Base-by-base conservation (phyloP, 2,329 filamentous ascomycete genomes). In the Chrysosporium queenslandicum region DNA sequence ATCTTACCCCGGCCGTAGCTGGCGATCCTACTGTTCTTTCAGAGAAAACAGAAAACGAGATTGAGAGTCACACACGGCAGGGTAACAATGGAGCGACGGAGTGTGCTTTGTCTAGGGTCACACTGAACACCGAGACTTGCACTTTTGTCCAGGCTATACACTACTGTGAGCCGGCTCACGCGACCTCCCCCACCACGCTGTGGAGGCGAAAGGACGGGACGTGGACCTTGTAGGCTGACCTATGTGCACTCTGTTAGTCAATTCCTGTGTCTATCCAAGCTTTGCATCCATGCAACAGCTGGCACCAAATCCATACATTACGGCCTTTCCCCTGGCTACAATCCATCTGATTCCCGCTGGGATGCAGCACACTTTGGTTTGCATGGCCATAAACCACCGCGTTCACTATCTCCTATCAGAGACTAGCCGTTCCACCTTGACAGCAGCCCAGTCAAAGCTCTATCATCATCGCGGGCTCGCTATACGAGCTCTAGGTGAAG, bases 221-320 rank as follows among this genome's bases (percentile, higher is more conserved):
- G 4, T 14, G 21, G 23, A 29, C 25, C 23, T n/a, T 8, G 9
- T n/a, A 30, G n/a, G 8, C 42, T 45, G 9, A 45, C 42, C 32
- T 16, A 1, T n/a, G 20, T 29, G 42, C 25, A 32, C n/a, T 16
- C 23, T 29, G 18, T 48, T 39, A 48, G 46, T 27, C 14, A 48
- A 48, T n/a, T 29, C 14, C n/a, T 48, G 32, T 39, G 23, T 48
- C 20, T 48, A 48, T 11, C 46, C 46, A 9, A 8, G 23, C 14
- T 39, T 48, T 48, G 46, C 32, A 16, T 16, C 34, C 9, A 37
- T 48, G 32, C 46, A 58, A 12, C 25, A 55, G 20, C 45, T 58
- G 25, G 53, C 48, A n/a, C 56, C 56, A 14, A 53, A 58, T 18
- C 30, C 56, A 12, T 52, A 55, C 27, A 49, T 55, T 3, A 53